These are phyloP conservation scores for Ascochyta rabiei DNA, from an alignment of 2,329 filamentous ascomycete genomes.

Conservation along the genomic window DNA sequence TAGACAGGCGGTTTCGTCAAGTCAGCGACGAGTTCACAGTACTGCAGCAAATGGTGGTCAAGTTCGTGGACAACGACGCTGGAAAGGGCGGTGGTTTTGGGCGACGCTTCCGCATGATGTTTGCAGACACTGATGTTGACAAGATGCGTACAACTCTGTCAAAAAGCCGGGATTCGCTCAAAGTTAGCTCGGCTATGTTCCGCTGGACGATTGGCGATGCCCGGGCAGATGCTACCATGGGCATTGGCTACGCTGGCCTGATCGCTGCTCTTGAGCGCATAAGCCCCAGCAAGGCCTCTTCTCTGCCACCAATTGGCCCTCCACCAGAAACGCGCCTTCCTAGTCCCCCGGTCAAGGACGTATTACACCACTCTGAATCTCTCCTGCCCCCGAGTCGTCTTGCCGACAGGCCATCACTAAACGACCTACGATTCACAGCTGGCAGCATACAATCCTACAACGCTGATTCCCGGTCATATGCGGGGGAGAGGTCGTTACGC, in stretches of 20 bases:
- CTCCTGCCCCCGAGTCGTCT: slow-evolving; percentile 14
- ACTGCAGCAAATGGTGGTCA: slow-evolving; percentile 67
- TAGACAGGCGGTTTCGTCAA: slow-evolving; percentile 67
- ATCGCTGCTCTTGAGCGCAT: slow-evolving; percentile 67
- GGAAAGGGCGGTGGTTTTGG: slow-evolving; percentile 65
- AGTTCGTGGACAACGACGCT: slow-evolving; percentile 64
- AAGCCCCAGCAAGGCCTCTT: slow-evolving; percentile 36
- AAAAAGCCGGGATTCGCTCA: slow-evolving; percentile 65
- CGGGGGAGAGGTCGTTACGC: slow-evolving; percentile 21
- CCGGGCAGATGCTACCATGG: slow-evolving; percentile 64
- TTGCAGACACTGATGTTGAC: slow-evolving; percentile 62
- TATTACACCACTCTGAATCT: slow-evolving; percentile 11
- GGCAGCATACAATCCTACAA: slow-evolving; percentile 20
- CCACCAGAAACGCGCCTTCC: slow-evolving; percentile 42
- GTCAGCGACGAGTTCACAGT: slow-evolving; percentile 67
- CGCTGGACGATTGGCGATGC: slow-evolving; percentile 67
- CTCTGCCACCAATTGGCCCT: slow-evolving; percentile 36
- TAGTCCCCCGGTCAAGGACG: slow-evolving; percentile 29
- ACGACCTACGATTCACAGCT: slow-evolving; percentile 20
- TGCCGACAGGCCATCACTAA: slow-evolving; percentile 20
- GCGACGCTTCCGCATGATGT: slow-evolving; percentile 64
- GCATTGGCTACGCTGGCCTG: slow-evolving; percentile 71
- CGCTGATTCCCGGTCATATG: slow-evolving; percentile 17
- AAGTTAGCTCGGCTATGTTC: slow-evolving; percentile 68
- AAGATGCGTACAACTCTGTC: slow-evolving; percentile 64